These are phyloP conservation scores for Tricholoma terreum DNA, from an alignment of 768 basidiomycete genomes.

Conservation along the genomic window DNA sequence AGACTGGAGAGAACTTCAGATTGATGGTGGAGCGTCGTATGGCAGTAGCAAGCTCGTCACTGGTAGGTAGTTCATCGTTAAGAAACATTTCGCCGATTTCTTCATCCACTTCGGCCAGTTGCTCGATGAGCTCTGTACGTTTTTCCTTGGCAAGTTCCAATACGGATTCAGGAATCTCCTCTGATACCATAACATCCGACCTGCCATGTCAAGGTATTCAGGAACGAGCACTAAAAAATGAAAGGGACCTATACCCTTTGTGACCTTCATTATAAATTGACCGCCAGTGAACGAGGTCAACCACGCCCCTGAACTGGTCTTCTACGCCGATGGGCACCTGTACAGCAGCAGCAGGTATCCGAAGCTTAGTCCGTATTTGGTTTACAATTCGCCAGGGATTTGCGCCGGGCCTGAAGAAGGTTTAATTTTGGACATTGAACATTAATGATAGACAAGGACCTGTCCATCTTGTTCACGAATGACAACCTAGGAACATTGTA, in stretches of 20 bases:
- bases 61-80: conserved; percentile 74
- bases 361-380: conserved; percentile 89
- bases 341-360: conserved; percentile 90
- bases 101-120: conserved; percentile 95
- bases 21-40: conserved; percentile 86
- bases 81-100: conserved; percentile 89
- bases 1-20: conserved; percentile 94
- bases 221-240: not conserved
- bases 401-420: conserved; percentile 72
- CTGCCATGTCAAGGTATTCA: conserved; percentile 34
- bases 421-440: conserved; percentile 1
- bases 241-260: conserved; percentile 73
- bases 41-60: conserved; percentile 72
- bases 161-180: conserved; percentile 83
- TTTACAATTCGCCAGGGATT: conserved; percentile 95
- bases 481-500: conserved; percentile 95
- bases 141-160: conserved; percentile 76
- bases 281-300: conserved; percentile 94
- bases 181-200: conserved; percentile 70
- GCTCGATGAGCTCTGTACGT: conserved; percentile 88
- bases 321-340: conserved; percentile 95
- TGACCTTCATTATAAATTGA: conserved; percentile 91
- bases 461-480: conserved; percentile 99
- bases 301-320: conserved; percentile 83
- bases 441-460: conserved; percentile 4